Evolutionary conservation across 2,329 filamentous ascomycete species (phyloP).

Genomic region (Epichloe typhina): DNA sequence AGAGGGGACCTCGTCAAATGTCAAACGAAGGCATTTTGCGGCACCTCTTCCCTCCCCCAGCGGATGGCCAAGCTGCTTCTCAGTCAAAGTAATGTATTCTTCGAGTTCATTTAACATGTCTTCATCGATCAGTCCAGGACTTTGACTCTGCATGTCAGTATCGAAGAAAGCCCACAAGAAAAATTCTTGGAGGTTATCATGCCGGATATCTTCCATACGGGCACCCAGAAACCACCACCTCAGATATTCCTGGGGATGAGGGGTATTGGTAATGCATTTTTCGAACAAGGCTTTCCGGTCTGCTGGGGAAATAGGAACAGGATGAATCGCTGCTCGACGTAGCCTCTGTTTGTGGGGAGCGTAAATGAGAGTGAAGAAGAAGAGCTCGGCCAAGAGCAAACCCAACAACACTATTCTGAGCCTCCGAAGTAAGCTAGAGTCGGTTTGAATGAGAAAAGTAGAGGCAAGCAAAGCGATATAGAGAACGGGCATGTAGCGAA

Average conservation of each 20-base stretch:
- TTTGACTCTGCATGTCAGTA: constrained; percentile 17
- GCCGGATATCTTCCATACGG: constrained; percentile 39
- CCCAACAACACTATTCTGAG: constrained; percentile 11
- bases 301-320: constrained; percentile 26
- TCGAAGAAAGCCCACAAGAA: constrained; percentile 57
- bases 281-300: constrained; percentile 43
- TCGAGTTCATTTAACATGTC: constrained; percentile 30
- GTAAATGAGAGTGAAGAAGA: constrained; percentile 31
- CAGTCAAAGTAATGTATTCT: constrained; percentile 35
- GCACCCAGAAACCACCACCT: constrained; percentile 54
- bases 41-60: constrained; percentile 42
- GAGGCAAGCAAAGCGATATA: constrained; percentile 20
- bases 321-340: constrained; percentile 25
- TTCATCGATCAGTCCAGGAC: constrained; percentile 10
- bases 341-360: constrained; percentile 28
- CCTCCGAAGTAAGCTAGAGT: not conserved
- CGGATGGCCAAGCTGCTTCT: constrained; percentile 35
- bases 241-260: constrained; percentile 43
- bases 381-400: constrained; percentile 25
- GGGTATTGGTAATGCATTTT: constrained; percentile 39
- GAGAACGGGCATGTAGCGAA: constrained; percentile 31
- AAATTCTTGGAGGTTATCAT: constrained; percentile 58
- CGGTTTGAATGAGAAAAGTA: constrained; percentile 7
- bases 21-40: constrained; percentile 47
- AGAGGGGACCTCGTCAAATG: constrained; percentile 49